Evolutionary conservation across 2,329 filamentous ascomycete genomes (phyloP).

Genomic region (Xylariaceae sp.): DNA sequence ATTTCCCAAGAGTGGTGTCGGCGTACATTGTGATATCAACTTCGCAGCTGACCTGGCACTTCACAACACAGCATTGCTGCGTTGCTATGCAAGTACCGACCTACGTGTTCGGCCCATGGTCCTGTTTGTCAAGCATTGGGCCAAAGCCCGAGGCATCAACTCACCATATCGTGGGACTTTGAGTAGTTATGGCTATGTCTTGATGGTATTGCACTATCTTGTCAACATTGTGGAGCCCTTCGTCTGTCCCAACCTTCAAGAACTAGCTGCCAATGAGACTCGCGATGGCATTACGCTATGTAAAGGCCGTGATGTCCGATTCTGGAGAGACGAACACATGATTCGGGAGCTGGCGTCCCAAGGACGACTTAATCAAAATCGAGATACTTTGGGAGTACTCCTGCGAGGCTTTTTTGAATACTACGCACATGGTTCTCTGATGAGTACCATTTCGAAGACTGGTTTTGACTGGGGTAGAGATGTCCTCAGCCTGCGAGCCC

Average conservation of each 20-base stretch:
- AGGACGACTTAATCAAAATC: conserved; percentile 63
- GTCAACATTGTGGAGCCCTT: conserved; percentile 77
- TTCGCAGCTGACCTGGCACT: conserved; percentile 80
- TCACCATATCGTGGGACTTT: conserved; percentile 81
- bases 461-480: conserved; percentile 79
- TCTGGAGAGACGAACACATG: conserved; percentile 71
- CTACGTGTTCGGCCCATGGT: conserved; percentile 72
- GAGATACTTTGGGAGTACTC: conserved; percentile 64
- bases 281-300: conserved; percentile 42
- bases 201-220: conserved; percentile 90
- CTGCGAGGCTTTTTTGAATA: conserved; percentile 86
- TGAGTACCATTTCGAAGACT: conserved; percentile 45
- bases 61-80: conserved; percentile 77
- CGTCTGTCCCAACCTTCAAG: conserved; percentile 79
- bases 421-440: conserved; percentile 60
- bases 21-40: conserved; percentile 91
- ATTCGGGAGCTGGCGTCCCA: conserved; percentile 57
- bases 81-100: conserved; percentile 79
- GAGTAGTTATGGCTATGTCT: conserved; percentile 84
- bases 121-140: conserved; percentile 87
- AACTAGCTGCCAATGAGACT: conserved; percentile 37
- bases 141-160: conserved; percentile 80
- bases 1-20: conserved; percentile 70
- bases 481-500: conserved; percentile 72
- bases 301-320: conserved; percentile 67